phyloP scores from a whole-genome alignment of 805 yeast species.

The Metschnikowia noctiluminum region DNA sequence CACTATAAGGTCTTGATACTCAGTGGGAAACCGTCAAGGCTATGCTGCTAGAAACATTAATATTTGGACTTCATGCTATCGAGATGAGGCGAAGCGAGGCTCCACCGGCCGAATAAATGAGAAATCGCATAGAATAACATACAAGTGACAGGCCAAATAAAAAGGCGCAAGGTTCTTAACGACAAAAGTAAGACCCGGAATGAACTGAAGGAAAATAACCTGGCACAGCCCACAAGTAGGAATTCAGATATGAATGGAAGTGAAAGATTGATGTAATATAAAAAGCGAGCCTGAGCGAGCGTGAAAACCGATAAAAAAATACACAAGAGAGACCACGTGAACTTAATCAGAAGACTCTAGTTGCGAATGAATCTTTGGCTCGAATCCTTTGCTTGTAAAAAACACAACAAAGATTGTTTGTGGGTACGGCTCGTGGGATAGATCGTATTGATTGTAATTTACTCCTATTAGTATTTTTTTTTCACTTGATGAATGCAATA shows the following conservation, averaged over 20 bases:
- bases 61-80: background rate
- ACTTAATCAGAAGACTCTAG: slow-evolving; percentile 17
- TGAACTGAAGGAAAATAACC: background rate
- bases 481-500: slow-evolving; percentile 11
- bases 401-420: slow-evolving; percentile 3
- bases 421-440: slow-evolving; percentile 6
- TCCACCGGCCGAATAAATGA: background rate
- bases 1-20: background rate
- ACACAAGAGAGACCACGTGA: slow-evolving; percentile 18
- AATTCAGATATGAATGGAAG: background rate
- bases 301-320: slow-evolving; percentile 2
- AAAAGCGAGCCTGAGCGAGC: slow-evolving; percentile 7
- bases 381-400: slow-evolving; percentile 5
- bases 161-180: background rate
- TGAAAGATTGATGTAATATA: background rate
- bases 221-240: slow-evolving; percentile 1
- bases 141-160: background rate
- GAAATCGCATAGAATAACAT: background rate
- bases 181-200: background rate
- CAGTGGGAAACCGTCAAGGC: background rate
- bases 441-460: slow-evolving; percentile 1
- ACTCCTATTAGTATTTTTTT: slow-evolving; percentile 9
- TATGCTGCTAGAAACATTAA: slow-evolving; percentile 4
- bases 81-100: background rate
- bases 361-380: slow-evolving; percentile 5